phyloP scores from a whole-genome alignment of 2,329 filamentous ascomycete genomes.

The Acrocalymma vagum region DNA sequence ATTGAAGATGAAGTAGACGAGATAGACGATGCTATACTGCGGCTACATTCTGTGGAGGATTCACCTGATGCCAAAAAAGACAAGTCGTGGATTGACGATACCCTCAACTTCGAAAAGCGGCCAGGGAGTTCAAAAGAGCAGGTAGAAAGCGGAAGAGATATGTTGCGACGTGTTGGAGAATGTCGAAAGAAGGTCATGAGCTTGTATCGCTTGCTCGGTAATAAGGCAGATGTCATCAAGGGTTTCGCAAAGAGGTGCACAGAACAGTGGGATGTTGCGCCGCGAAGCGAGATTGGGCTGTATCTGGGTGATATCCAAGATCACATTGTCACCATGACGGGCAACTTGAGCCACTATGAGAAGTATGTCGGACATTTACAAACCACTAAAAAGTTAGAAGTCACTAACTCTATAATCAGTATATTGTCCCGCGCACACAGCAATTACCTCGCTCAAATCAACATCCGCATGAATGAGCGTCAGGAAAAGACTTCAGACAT shows the following conservation, averaged over 20 bases:
- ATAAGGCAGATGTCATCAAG: conserved; percentile 99
- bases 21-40: conserved; percentile 90
- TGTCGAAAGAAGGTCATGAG: conserved; percentile 98
- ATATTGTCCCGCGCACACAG: conserved; percentile 90
- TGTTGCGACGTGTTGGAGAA: conserved; percentile 91
- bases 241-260: conserved; percentile 98
- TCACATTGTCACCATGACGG: conserved; percentile 99
- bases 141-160: conserved; percentile 69
- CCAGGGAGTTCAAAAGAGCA: conserved; percentile 53
- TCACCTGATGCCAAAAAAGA: conserved; percentile 48
- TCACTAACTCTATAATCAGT: conserved; percentile 55
- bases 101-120: conserved; percentile 43
- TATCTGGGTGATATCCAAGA: conserved; percentile 99
- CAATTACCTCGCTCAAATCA: conserved; percentile 99
- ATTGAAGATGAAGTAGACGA: conserved; percentile 98
- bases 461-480: conserved; percentile 98
- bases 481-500: conserved; percentile 96
- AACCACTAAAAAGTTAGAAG: neutral
- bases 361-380: conserved; percentile 67
- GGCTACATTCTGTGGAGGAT: conserved; percentile 72
- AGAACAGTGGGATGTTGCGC: conserved; percentile 96
- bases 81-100: conserved; percentile 34
- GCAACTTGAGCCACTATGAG: conserved; percentile 94
- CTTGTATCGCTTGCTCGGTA: conserved; percentile 88
- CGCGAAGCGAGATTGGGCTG: conserved; percentile 93